Percentiles rank a stretch among this genome's conserved stretches.
Evolutionary conservation across 78 protist genomes (phyloP).

Genomic region (Blattamonas nauphoetae): DNA sequence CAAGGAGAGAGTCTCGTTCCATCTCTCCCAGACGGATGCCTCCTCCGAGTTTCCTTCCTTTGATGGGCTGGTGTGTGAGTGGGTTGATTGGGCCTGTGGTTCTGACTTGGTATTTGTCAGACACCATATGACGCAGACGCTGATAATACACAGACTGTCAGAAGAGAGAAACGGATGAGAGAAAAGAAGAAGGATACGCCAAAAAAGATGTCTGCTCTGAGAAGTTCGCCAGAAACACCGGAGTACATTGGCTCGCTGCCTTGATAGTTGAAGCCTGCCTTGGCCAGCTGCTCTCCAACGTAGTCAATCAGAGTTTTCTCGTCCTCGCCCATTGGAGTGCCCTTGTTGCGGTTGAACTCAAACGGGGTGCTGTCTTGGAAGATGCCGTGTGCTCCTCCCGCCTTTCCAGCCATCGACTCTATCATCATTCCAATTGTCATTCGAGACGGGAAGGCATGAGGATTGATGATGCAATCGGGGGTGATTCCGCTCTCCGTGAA

Average conservation of each 20-base stretch:
- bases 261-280: conserved; percentile 77
- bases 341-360: conserved; percentile 50
- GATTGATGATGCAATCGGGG: conserved; percentile 96
- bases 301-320: conserved; percentile 57
- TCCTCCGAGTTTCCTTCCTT: conserved; percentile 69
- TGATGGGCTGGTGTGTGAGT: conserved; percentile 90
- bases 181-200: conserved; percentile 50
- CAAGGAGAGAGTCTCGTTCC: conserved; percentile 95
- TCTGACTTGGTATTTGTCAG: conserved; percentile 96
- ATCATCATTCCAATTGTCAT: conserved; percentile 98
- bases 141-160: conserved; percentile 79
- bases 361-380: conserved; percentile 83
- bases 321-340: not conserved
- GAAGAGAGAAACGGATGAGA: not conserved
- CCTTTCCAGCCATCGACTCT: conserved; percentile 86
- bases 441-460: conserved; percentile 95
- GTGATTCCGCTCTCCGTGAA: conserved; percentile 85
- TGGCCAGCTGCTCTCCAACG: conserved; percentile 77
- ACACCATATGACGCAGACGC: conserved; percentile 95
- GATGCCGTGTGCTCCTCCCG: conserved; percentile 74
- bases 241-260: conserved; percentile 79
- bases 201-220: conserved; percentile 78
- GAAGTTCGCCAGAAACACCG: conserved; percentile 71
- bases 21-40: conserved; percentile 99
- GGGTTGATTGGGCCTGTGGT: conserved; percentile 72